A percentile compares a stretch with the other conserved stretches of the same genome.
Conservation (phyloP, 768 basidiomycete species). For the Crucibulum laeve region DNA sequence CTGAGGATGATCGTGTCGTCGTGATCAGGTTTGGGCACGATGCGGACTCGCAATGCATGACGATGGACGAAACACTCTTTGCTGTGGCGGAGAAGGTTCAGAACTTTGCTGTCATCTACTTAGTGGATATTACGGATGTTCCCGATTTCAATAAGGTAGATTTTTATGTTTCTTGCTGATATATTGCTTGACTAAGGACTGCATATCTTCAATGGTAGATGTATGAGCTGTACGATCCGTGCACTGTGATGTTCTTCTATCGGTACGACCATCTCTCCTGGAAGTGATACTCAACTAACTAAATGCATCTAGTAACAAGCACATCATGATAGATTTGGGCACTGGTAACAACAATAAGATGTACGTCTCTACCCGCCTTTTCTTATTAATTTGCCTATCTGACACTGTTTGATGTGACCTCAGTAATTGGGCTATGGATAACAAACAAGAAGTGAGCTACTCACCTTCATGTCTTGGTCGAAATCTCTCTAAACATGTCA, state of each 20-base stretch:
- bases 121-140: conserved; percentile 92
- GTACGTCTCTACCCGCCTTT: conserved; percentile 39
- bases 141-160: conserved; percentile 97
- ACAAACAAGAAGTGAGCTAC: conserved; percentile 85
- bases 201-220: conserved; percentile 60
- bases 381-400: conserved; percentile 6
- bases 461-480: not conserved
- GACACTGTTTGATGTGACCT: conserved; percentile 1
- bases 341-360: conserved; percentile 99
- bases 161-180: conserved; percentile 1
- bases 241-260: conserved; percentile 99
- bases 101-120: conserved; percentile 97
- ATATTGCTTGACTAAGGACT: not conserved
- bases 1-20: conserved; percentile 94
- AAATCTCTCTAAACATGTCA: conserved; percentile 2
- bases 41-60: conserved; percentile 94
- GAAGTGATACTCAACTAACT: conserved; percentile 2
- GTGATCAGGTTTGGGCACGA: conserved; percentile 94
- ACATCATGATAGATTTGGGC: conserved; percentile 99
- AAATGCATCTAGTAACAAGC: conserved; percentile 70
- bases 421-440: conserved; percentile 99
- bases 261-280: conserved; percentile 48
- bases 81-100: conserved; percentile 93
- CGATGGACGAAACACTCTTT: conserved; percentile 97
- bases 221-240: conserved; percentile 98